Base-by-base conservation (phyloP, 2,329 filamentous ascomycete species). In the Hymenoscyphus fraxineus region DNA sequence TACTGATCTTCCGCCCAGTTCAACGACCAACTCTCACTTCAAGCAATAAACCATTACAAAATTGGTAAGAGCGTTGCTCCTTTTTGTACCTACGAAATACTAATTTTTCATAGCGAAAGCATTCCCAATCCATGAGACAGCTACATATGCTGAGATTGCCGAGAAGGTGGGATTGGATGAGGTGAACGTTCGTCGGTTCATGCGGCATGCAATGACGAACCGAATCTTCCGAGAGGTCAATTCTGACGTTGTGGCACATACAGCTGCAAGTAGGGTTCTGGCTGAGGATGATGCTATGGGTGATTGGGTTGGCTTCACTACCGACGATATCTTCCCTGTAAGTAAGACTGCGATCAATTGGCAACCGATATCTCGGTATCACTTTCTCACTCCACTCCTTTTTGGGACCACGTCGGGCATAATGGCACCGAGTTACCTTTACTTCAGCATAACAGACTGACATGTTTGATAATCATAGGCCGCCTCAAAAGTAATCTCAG, bases 141-240 rank as follows among this genome's bases (percentile, higher is more conserved):
- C 83, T 62, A 72, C 79, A 1, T 77, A 84, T 27, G 62, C 74
- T 31, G 77, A 83, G 58, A 79, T 85, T 3, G 75, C 81, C 59
- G 68, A 75, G 56, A 80, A 80, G 67, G 81, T 80, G 0, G 69
- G 77, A 0, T 72, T 85, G 27, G 80, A 83, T 67, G 75, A 80
- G 35, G 77, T 80, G 66, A 84, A 84, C 69, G 76, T 85, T 19
- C 78, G 80, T 13, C 80, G 83, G 57, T 75, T 83, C 6, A 73
- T 85, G 35, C 82, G 85, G 7, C 80, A 86, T 72, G 83, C 81
- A 47, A 86, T 87, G 79, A 86, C 83, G 13, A 83, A 81, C 67
- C 76, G 78, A 12, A 78, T 88, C 64, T 86, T 88, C 74, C 71
- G 76, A 55, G 85, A 88, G 68, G 79, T 81, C 0, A 72, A 73